Evolutionary conservation across 169 alveolate species (phyloP).

Genomic region (Plasmodium vivax): DNA sequence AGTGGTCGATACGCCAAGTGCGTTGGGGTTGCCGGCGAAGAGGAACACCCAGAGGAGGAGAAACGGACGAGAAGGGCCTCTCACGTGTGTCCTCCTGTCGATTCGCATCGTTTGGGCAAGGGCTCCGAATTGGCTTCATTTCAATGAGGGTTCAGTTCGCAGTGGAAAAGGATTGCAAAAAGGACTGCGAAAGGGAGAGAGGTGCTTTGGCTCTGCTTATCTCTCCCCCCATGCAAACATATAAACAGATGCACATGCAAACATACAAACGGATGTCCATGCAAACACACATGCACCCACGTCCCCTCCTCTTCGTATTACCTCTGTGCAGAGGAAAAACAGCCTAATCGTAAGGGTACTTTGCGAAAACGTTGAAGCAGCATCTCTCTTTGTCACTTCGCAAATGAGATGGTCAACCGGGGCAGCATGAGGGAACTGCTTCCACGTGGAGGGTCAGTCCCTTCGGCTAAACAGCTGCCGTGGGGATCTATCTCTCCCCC

Average conservation of each 20-base stretch:
- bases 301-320: background rate
- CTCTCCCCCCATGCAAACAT: too few relatives aligned
- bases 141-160: background rate
- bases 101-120: background rate
- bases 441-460: background rate
- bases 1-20: background rate
- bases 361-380: background rate
- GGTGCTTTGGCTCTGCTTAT: background rate
- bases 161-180: background rate
- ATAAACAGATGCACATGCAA: too few relatives aligned
- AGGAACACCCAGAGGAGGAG: background rate
- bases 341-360: background rate
- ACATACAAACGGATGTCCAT: too few relatives aligned
- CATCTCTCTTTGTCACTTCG: background rate
- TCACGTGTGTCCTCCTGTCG: background rate
- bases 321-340: background rate
- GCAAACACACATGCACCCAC: too few relatives aligned
- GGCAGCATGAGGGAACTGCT: background rate
- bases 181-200: background rate
- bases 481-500: too few relatives aligned
- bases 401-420: background rate
- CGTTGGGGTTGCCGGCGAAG: background rate
- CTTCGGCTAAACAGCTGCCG: too few relatives aligned
- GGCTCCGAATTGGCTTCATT: background rate
- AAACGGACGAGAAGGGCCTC: background rate